Percentiles rank a stretch among this genome's conserved stretches.
These are phyloP conservation scores for Eucalyptus curtisii DNA, from an alignment of 345 rosid species.

Conservation along the genomic window DNA sequence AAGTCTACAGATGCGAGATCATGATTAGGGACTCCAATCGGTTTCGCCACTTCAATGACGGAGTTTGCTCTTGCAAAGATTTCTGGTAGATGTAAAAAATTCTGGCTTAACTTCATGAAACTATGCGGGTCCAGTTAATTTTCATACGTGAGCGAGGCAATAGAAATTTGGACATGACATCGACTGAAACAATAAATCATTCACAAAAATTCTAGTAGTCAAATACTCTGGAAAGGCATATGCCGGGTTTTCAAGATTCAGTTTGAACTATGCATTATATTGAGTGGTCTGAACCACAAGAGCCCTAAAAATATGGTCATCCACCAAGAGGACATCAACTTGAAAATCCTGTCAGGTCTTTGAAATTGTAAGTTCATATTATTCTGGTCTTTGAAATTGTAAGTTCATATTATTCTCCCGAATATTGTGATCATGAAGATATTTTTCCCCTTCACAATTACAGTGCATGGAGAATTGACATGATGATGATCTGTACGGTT, in stretches of 20 bases:
- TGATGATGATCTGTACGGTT: neutral
- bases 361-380: neutral
- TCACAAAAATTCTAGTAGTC: neutral
- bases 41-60: constrained; percentile 1
- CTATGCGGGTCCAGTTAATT: neutral
- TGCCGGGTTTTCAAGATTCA: neutral
- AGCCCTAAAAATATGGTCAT: neutral
- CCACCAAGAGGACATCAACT: neutral
- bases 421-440: neutral
- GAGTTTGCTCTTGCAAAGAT: constrained; percentile 7
- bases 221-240: neutral
- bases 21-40: constrained; percentile 1
- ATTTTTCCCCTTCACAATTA: neutral
- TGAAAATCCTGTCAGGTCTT: neutral
- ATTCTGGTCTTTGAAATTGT: neutral
- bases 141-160: neutral
- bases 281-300: neutral
- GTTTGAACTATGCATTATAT: neutral
- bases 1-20: neutral
- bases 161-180: neutral
- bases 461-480: neutral
- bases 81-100: neutral
- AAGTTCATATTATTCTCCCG: neutral
- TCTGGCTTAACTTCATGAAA: neutral
- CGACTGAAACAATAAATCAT: neutral